Evolutionary conservation across 2,329 filamentous ascomycete species (phyloP), one percentile per base, ranked within the genome.

Genomic region (Fusarium napiforme): DNA sequence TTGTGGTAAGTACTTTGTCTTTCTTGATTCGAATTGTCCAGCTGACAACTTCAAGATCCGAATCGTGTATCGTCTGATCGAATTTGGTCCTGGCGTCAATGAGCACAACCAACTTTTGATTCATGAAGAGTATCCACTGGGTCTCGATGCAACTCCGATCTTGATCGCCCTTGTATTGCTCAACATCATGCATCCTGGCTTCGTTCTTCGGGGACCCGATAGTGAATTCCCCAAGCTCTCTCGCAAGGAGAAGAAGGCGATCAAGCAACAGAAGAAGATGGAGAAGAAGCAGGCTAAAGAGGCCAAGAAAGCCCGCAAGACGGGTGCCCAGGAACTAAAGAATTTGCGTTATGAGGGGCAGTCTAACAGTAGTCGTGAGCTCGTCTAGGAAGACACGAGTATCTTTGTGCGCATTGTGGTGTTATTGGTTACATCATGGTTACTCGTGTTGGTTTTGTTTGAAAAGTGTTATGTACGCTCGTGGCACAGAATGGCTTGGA

Each of bases 21-120:
- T 9, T 16, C 21, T 10, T 39, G 34, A 34, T 23, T 14, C 23
- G 39, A 34, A 28, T 14, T 63, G 47, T 32, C 14, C 32, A 63
- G 40, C 64, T 72, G 58, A 72, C 26, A 64, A 57, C 19, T 26
- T 21, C 11, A 57, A 88, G 84, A 78, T 85, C 34, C 87, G 90
- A 39, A 91, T 92, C 77, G 85, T 90, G 71, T 92, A 87, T 79
- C 88, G 89, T 36, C 82, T 92, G 4, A 79, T 84, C 59, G 89
- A 92, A 77, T 92, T 87, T 74, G 82, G 83, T 0, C 81, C 82
- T 8, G 87, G 87, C 16, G 75, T 86, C 26, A 79, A 80, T 45
- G 73, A 77, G 10, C 72, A 79, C n/a, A 87, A 87, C 75, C 80
- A 82, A 0, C 80, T 88, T 26, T 84, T 86, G 1, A 83, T 79